These are phyloP conservation scores for Diaporthe citrichinensis DNA, from an alignment of 2,329 filamentous ascomycete species.

Conservation along the genomic window DNA sequence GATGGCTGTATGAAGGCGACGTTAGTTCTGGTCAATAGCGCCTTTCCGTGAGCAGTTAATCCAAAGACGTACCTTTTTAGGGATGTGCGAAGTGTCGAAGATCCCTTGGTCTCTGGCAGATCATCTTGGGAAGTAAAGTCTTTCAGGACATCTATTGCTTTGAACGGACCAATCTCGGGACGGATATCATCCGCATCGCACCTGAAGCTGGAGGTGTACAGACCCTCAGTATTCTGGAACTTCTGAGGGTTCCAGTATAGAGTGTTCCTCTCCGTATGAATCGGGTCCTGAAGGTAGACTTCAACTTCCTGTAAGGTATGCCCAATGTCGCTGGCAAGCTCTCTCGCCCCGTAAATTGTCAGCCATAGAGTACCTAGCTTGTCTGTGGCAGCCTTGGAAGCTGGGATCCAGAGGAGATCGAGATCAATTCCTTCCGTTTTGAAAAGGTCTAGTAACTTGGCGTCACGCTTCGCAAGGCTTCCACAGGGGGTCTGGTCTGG, in stretches of 20 bases:
- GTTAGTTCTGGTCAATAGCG: too few species aligned
- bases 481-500: too few species aligned
- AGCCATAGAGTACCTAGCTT: neutral
- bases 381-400: too few species aligned
- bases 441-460: too few species aligned
- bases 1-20: neutral
- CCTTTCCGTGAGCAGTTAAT: too few species aligned
- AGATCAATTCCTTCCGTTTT: too few species aligned
- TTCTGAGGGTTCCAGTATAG: neutral
- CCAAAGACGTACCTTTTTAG: too few species aligned
- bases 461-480: too few species aligned
- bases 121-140: neutral
- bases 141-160: neutral
- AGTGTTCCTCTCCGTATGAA: neutral
- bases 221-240: neutral
- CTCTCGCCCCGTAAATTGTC: neutral
- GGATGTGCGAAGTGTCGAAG: constrained; percentile 20
- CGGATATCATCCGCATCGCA: too few species aligned
- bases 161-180: too few species aligned
- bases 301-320: neutral
- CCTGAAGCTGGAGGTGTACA: neutral
- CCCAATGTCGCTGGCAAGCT: neutral
- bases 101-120: constrained; percentile 17
- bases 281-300: neutral
- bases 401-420: too few species aligned